Evolutionary conservation across 2,329 filamentous ascomycete genomes (phyloP).

Genomic region (Colletotrichum endophyticum): DNA sequence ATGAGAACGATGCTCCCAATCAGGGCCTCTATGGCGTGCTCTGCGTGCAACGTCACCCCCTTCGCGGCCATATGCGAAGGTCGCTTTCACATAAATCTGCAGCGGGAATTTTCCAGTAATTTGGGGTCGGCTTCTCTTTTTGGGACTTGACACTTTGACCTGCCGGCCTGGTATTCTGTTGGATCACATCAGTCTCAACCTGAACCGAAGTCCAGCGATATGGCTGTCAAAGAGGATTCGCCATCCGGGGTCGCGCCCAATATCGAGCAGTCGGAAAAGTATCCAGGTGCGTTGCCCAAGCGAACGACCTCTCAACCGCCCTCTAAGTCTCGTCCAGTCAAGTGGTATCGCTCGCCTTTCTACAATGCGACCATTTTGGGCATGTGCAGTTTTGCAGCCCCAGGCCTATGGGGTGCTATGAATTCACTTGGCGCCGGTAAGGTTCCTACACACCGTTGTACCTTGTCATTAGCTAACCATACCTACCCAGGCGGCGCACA

Average conservation of each 20-base stretch:
- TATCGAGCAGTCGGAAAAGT: background rate
- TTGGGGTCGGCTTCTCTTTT: background rate
- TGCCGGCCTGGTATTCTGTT: background rate
- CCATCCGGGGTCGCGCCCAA: background rate
- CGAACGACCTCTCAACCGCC: background rate
- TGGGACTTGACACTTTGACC: background rate
- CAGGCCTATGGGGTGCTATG: constrained; percentile 32
- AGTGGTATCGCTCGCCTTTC: constrained; percentile 28
- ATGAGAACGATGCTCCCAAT: background rate
- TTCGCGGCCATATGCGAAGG: background rate
- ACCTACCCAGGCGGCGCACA: constrained; percentile 61
- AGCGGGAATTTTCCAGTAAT: background rate
- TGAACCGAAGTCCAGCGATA: background rate
- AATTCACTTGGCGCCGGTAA: constrained; percentile 28
- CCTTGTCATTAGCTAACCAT: constrained; percentile 26
- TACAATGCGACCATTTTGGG: constrained; percentile 33
- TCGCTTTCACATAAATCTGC: background rate
- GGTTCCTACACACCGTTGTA: background rate
- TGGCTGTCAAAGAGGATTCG: background rate
- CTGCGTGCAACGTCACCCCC: background rate
- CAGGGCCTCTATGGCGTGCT: constrained; percentile 13
- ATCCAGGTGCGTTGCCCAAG: background rate
- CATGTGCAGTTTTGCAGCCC: constrained; percentile 31
- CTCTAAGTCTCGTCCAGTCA: background rate
- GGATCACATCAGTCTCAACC: background rate